These are phyloP conservation scores for Davidsoniella eucalypti DNA, from an alignment of 2,329 filamentous ascomycete species.

Conservation along the genomic window DNA sequence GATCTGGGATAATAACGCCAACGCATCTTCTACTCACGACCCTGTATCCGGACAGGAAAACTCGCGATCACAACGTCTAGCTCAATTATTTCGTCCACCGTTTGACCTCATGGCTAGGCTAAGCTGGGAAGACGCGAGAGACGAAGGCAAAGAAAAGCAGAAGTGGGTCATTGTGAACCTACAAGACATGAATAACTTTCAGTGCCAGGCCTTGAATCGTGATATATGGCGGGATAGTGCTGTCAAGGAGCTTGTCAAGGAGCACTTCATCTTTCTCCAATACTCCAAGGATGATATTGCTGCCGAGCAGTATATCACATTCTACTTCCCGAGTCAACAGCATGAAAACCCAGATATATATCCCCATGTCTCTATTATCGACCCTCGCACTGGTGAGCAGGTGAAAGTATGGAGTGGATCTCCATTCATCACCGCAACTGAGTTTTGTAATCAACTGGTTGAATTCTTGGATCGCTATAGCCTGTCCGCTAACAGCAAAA, in stretches of 20 bases:
- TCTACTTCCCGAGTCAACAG: constrained; percentile 60
- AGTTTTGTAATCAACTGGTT: constrained; percentile 81
- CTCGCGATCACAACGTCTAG: constrained; percentile 59
- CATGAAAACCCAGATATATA: constrained; percentile 79
- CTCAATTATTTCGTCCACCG: constrained; percentile 82
- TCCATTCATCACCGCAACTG: constrained; percentile 56
- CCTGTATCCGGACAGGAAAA: constrained; percentile 16
- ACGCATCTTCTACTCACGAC: neutral
- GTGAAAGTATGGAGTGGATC: constrained; percentile 89
- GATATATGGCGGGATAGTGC: constrained; percentile 87
- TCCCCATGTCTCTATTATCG: constrained; percentile 88
- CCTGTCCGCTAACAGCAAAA: constrained; percentile 72
- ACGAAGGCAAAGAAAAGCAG: constrained; percentile 69
- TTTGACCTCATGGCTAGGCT: constrained; percentile 73
- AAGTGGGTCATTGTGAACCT: constrained; percentile 96
- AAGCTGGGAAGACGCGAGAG: constrained; percentile 69
- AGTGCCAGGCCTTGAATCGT: constrained; percentile 83
- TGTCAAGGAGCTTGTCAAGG: constrained; percentile 63
- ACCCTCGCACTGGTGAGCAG: constrained; percentile 89
- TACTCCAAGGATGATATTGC: constrained; percentile 73
- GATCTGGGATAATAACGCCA: constrained; percentile 22
- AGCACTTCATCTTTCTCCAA: constrained; percentile 93
- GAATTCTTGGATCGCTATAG: constrained; percentile 98
- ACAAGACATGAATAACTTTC: constrained; percentile 83
- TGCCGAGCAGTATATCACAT: constrained; percentile 68